Base-by-base conservation (phyloP, 2,329 filamentous ascomycete genomes). In the Lasiodiplodia sp. region DNA sequence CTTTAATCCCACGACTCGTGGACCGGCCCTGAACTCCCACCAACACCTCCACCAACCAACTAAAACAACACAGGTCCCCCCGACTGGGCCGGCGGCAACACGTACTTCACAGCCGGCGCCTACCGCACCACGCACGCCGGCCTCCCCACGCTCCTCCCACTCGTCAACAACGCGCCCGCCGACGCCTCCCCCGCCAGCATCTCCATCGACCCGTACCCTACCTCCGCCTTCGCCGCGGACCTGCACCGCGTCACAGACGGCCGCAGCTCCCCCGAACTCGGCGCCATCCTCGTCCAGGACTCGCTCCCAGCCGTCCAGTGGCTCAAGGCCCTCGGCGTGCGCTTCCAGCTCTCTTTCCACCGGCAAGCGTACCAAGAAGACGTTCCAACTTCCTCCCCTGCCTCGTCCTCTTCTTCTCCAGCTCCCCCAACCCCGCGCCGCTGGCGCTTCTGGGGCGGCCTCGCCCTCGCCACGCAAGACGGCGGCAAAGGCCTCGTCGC, bases 61-160 rank as follows among this genome's bases (percentile, higher is more conserved):
- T 12, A 7, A 53, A 25, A n/a, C 53, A 6, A 34, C 1, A 38
- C 55, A 60, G 56, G 37, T 12, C 56, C 56, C 56, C 73, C 83
- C 66, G 76, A 82, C 5, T 89, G 87, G 85, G 86, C 84, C 0
- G 89, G 89, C 14, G 89, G 89, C 0, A 91, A 91, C 73, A 83
- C 84, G 0, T 90, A 86, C 73, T 91, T 90, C 78, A 91, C 89
- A 0, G 89, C 89, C 0, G 89, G 88, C 1, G 88, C 88, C 2
- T 89, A 86, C 74, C 85, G 90, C 7, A 87, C 84, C 1, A 83
- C 80, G 1, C 87, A 90, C 72, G 67, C 73, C 7, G 89, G 89
- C 0, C 79, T 89, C 0, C 12, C 74, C 0, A 88, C 91, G 72
- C 72, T 92, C 0, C 77, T 90, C 0, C 87, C 88, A 0, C 73